These are phyloP conservation scores for Schrenkiella parvula DNA, from an alignment of 345 rosid species.

Conservation along the genomic window DNA sequence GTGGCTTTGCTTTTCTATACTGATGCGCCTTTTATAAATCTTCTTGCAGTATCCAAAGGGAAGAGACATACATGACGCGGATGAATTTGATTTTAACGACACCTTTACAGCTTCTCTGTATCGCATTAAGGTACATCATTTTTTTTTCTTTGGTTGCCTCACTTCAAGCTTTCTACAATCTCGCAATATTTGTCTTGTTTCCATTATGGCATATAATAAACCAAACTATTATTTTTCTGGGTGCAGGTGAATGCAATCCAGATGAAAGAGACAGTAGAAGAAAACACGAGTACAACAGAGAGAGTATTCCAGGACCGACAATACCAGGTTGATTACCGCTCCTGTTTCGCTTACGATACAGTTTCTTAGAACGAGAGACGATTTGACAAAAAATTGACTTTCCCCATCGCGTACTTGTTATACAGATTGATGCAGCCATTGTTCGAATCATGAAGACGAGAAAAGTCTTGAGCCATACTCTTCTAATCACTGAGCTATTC, in stretches of 20 bases:
- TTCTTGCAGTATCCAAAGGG: slow-evolving; percentile 76
- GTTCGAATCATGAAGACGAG: slow-evolving; percentile 98
- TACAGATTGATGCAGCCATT: slow-evolving; percentile 96
- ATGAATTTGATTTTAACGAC: slow-evolving; percentile 82
- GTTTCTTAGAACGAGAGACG: background rate
- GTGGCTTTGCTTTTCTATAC: background rate
- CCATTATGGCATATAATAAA: background rate
- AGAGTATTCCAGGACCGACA: slow-evolving; percentile 98
- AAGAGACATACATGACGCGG: slow-evolving; percentile 88
- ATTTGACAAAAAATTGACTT: background rate
- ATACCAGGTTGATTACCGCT: slow-evolving; percentile 64
- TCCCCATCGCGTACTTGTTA: background rate
- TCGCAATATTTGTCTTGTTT: background rate
- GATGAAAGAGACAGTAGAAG: slow-evolving; percentile 99
- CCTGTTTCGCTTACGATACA: background rate
- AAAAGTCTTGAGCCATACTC: slow-evolving; percentile 96
- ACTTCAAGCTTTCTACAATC: background rate
- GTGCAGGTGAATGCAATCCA: slow-evolving; percentile 98
- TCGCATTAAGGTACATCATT: slow-evolving; percentile 65
- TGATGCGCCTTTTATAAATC: background rate
- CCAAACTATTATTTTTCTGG: slow-evolving; percentile 3
- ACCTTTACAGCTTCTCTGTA: slow-evolving; percentile 73
- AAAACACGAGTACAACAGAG: slow-evolving; percentile 93
- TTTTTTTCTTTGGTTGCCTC: background rate
- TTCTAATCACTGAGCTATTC: slow-evolving; percentile 96